Conservation (phyloP, 805 yeast genomes). For the Saccharomyces cerevisiae region DNA sequence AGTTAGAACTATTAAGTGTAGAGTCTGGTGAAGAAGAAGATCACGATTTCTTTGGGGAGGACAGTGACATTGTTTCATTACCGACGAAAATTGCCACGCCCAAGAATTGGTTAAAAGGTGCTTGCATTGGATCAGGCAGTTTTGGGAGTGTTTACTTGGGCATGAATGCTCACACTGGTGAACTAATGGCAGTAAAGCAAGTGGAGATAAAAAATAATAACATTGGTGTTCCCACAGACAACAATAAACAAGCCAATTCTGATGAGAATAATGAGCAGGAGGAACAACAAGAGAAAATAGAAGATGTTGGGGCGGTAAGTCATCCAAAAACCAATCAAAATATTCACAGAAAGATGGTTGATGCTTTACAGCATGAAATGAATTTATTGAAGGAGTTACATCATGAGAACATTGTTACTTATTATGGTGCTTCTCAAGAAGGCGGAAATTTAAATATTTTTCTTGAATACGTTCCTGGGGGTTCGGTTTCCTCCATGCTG, state of each 20-base stretch:
- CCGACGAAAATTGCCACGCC: constrained; percentile 44
- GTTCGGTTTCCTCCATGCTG: constrained; percentile 62
- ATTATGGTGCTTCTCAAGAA: constrained; percentile 79
- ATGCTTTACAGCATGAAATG: constrained; percentile 80
- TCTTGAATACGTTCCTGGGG: constrained; percentile 66
- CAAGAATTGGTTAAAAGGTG: constrained; percentile 84
- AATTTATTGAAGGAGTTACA: constrained; percentile 63
- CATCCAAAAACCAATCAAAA: constrained; percentile 12
- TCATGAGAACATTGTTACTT: constrained; percentile 89
- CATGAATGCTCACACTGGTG: constrained; percentile 86
- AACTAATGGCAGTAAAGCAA: constrained; percentile 94
- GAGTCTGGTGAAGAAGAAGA: constrained; percentile 3
- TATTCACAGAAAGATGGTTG: constrained; percentile 52
- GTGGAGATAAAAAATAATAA: constrained; percentile 55
- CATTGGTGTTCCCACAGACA: constrained; percentile 25
- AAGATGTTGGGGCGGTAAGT: constrained; percentile 10
- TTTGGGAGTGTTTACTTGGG: constrained; percentile 92
- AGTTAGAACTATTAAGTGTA: not conserved
- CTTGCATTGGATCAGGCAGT: constrained; percentile 88
- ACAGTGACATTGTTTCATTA: constrained; percentile 27
- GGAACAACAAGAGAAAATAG: constrained; percentile 14
- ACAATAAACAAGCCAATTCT: constrained; percentile 17
- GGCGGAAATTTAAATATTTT: constrained; percentile 69
- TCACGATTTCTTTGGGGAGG: constrained; percentile 29
- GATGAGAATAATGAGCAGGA: constrained; percentile 25